phyloP scores from a whole-genome alignment of 257 asterid species.

The Rhazya stricta region DNA sequence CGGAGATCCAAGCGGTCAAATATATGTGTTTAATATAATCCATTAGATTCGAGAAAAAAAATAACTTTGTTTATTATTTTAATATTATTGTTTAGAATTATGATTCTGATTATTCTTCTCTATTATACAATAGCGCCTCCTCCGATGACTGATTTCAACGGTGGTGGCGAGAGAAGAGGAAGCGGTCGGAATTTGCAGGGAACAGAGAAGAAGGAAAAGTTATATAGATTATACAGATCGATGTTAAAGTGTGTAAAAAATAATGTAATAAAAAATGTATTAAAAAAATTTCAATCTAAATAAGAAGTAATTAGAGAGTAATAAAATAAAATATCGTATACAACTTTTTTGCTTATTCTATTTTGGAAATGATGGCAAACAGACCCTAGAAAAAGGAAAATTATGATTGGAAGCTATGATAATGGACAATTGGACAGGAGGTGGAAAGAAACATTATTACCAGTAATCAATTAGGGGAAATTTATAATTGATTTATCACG shows the following conservation, averaged over 20 bases:
- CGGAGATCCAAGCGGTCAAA: conserved; percentile 14
- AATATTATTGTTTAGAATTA: background rate
- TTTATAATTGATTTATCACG: background rate
- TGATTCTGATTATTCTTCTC: conserved; percentile 5
- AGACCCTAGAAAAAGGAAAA: background rate
- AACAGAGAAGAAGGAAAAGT: background rate
- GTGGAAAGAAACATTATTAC: background rate
- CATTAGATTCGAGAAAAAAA: background rate
- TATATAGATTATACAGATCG: too few relatives aligned
- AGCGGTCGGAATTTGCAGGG: background rate
- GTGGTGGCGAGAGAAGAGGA: background rate
- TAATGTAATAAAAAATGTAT: too few relatives aligned
- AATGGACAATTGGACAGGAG: background rate
- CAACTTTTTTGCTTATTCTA: background rate
- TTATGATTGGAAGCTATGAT: background rate
- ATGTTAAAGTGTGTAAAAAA: too few relatives aligned
- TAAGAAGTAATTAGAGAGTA: too few relatives aligned
- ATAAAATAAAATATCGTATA: background rate
- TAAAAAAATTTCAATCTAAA: too few relatives aligned
- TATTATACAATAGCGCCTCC: background rate
- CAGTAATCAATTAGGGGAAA: too few relatives aligned
- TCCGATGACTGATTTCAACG: background rate
- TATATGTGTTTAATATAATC: conserved; percentile 6
- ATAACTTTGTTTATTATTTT: too few relatives aligned
- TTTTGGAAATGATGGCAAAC: background rate